Base-by-base conservation (phyloP, 345 rosid species). In the Hirschfeldia incana region DNA sequence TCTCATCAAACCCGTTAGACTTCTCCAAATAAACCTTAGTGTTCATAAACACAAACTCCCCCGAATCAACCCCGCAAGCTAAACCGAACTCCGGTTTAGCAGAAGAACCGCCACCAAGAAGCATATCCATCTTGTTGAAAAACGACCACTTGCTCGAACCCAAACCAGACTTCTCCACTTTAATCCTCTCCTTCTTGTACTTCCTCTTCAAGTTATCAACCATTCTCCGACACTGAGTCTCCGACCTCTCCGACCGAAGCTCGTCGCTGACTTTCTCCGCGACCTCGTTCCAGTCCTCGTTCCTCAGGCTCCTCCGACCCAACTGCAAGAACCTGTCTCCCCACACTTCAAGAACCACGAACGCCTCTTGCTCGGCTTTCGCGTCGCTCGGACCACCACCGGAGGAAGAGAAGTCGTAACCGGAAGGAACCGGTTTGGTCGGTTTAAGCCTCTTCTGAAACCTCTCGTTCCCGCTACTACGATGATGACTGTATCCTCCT, bases 231-330 rank as follows among this genome's bases (percentile, higher is more conserved):
- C 99, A 96, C 37, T 93, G 97, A 0, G 89, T 89, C 78, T 96
- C 98, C 0, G 95, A 85, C 69, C 89, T 87, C 72, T 93, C 97
- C 67, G 83, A 84, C 82, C 87, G 88, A 0, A 96, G 90, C 34
- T 81, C 89, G 34, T 89, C 92, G 8, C 97, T 89, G 30, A 92
- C 99, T 86, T 91, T 96, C 86, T 96, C 97, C 26, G 97, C 89
- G 39, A 96, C 99, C 75, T 92, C 94, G 70, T 87, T 89, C 99
- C 98, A 96, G 72, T 93, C 99, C 57, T 96, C 97, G 28, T 90
- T 88, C 8, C 97, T 88, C 39, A 96, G 88, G 73, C 99, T 96
- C 86, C 90, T 96, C 71, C 97, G 87, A 75, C 97, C 95, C 69
- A 86, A 88, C 69, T 89, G 92, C 81, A 96, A 79, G 74, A 92